Conservation (phyloP, 2,329 filamentous ascomycete genomes). For the Arthroderma sp. region DNA sequence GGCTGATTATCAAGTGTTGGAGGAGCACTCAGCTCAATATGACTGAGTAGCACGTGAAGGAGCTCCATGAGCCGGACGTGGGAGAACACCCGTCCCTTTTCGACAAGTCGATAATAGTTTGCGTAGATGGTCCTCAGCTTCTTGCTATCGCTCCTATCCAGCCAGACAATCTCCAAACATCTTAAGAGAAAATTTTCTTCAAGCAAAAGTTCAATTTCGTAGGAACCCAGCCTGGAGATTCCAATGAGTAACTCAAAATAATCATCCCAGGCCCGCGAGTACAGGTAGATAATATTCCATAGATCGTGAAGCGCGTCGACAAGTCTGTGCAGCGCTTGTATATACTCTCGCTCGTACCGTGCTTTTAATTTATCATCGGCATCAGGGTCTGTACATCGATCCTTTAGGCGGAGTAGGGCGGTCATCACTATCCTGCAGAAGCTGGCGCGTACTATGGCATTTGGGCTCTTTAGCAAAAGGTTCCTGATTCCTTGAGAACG, state of each 20-base stretch:
- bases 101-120: slow-evolving; percentile 27
- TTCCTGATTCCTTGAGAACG: slow-evolving; percentile 48
- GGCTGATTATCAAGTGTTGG: slow-evolving; percentile 16
- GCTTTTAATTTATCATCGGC: slow-evolving; percentile 14
- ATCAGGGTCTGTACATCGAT: slow-evolving; percentile 15
- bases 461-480: slow-evolving; percentile 50
- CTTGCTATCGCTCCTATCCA: slow-evolving; percentile 40
- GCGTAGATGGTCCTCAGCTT: slow-evolving; percentile 43
- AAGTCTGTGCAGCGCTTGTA: slow-evolving; percentile 19
- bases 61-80: slow-evolving; percentile 30
- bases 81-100: slow-evolving; percentile 35
- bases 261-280: slow-evolving; percentile 59
- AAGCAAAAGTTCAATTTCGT: slow-evolving; percentile 47
- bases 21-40: slow-evolving; percentile 24
- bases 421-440: slow-evolving; percentile 39
- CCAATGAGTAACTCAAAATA: slow-evolving; percentile 57
- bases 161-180: slow-evolving; percentile 46
- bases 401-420: slow-evolving; percentile 42
- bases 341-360: slow-evolving; percentile 17
- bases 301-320: slow-evolving; percentile 41
- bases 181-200: slow-evolving; percentile 47
- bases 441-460: slow-evolving; percentile 42
- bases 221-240: slow-evolving; percentile 50
- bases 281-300: slow-evolving; percentile 50
- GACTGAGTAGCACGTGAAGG: slow-evolving; percentile 25